Base-by-base conservation (phyloP, 75 land plant species). In the Larix kaempferi region DNA sequence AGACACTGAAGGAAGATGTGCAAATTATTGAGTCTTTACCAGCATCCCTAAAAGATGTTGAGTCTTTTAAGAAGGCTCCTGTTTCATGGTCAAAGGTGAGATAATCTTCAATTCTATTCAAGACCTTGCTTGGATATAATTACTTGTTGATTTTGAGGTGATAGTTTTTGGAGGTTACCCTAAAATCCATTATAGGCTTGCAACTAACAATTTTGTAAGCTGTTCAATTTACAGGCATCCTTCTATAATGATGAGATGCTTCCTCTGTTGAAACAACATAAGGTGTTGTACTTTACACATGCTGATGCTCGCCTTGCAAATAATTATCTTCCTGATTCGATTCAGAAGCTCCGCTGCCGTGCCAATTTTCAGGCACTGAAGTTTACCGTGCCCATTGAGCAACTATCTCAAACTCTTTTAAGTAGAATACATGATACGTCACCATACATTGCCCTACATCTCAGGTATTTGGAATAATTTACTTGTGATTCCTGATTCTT, bases 1-100 rank as follows among this genome's bases (percentile, higher is more conserved):
- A 81, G 16, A 55, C 80, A 15, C 74, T 84, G 74, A 82, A 75
- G 72, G 77, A 86, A 6, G 79, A 84, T 78, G 87, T 84, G 29
- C 76, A 59, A 17, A 78, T 86, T 52, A 83, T 86, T 26, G 67
- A 77, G 49, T 63, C 79, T 1, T 72, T 86, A 22, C 88, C 88
- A 33, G 35, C 72, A 26, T 54, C 77, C 22, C 29, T 84, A 10
- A 27, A 66, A 15, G 39, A 71, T 22, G 75, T 84, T 39, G 78
- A 59, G n/a, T 74, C 88, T 55, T 37, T 81, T 10, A 78, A 23
- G 52, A 86, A 81, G 67, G 83, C 87, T 59, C 87, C 88, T 37
- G 39, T 84, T 27, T 86, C 88, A 0, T 86, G 88, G 87, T 86
- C 87, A 37, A 82, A 86, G 87, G 88, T 86, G 44, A 60, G 56